Percentiles rank a stretch among this genome's conserved stretches.
phyloP scores from a whole-genome alignment of 148 eudicot genomes.

The Agrostemma githago region DNA sequence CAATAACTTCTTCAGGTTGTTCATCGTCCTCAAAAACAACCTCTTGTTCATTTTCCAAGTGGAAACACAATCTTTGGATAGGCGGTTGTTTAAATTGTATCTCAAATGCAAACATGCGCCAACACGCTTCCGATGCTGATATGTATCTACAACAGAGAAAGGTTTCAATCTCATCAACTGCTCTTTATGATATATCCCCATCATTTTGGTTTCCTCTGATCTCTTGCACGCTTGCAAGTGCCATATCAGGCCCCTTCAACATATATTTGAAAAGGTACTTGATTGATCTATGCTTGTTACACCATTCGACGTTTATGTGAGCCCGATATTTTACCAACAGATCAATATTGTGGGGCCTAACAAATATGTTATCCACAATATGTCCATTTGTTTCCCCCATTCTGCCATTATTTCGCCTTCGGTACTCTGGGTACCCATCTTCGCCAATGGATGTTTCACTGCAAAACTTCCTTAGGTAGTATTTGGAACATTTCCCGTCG shows the following conservation, averaged over 20 bases:
- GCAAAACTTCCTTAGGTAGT: not conserved
- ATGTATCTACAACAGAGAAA: slow-evolving; percentile 4
- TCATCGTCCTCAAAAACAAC: not conserved
- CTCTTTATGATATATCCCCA: not conserved
- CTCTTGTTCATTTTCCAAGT: not conserved
- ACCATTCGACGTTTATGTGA: slow-evolving; percentile 15
- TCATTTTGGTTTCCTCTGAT: not conserved
- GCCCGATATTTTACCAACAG: slow-evolving; percentile 11
- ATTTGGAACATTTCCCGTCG: not conserved
- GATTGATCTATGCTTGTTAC: not conserved
- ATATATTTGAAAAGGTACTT: slow-evolving; percentile 15
- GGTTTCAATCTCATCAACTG: slow-evolving; percentile 9
- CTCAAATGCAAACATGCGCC: slow-evolving; percentile 8
- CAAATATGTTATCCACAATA: not conserved
- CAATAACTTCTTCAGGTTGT: not conserved
- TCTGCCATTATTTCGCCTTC: not conserved
- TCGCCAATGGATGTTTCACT: not conserved
- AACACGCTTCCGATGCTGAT: slow-evolving; percentile 12
- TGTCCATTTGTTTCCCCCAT: not conserved
- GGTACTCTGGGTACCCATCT: slow-evolving; percentile 4
- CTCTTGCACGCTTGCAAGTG: slow-evolving; percentile 13
- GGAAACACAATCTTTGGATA: not conserved
- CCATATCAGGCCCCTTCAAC: slow-evolving; percentile 16
- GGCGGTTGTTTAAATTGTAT: not conserved
- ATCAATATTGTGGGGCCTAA: not conserved